Evolutionary conservation across 2,329 filamentous ascomycete genomes (phyloP).

Genomic region (Escovopsis sp.): DNA sequence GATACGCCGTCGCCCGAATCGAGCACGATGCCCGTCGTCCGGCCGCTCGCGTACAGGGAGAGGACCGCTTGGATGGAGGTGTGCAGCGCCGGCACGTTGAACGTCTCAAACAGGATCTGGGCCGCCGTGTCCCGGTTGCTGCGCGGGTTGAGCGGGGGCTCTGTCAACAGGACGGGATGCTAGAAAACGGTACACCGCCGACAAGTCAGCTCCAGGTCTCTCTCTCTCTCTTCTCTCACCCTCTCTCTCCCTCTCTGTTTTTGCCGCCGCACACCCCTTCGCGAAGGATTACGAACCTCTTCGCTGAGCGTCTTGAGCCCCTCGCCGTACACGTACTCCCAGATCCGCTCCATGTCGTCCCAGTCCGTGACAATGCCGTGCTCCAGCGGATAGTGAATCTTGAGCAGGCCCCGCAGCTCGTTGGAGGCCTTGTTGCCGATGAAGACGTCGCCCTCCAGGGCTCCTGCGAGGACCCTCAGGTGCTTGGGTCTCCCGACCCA

Average conservation of each 20-base stretch:
- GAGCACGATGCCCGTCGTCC: slow-evolving; percentile 89
- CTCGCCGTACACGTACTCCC: slow-evolving; percentile 94
- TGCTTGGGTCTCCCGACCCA: slow-evolving; percentile 96
- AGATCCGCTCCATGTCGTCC: slow-evolving; percentile 99
- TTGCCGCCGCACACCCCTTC: not conserved
- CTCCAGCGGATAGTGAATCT: slow-evolving; percentile 90
- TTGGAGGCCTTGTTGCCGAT: slow-evolving; percentile 81
- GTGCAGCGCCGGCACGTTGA: slow-evolving; percentile 93
- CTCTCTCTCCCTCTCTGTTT: slow-evolving; percentile 7
- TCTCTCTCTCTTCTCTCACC: slow-evolving; percentile 23
- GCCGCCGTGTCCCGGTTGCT: slow-evolving; percentile 92
- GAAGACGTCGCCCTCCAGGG: slow-evolving; percentile 90
- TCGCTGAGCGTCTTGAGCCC: slow-evolving; percentile 94
- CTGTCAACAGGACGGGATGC: slow-evolving; percentile 92
- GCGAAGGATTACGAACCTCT: slow-evolving; percentile 43
- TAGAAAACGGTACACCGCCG: slow-evolving; percentile 16
- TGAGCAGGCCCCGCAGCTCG: slow-evolving; percentile 80
- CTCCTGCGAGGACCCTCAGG: slow-evolving; percentile 84
- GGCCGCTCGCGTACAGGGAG: slow-evolving; percentile 86
- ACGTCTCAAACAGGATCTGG: slow-evolving; percentile 96
- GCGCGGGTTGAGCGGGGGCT: slow-evolving; percentile 88
- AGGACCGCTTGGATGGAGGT: slow-evolving; percentile 95
- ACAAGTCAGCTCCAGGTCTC: too few species aligned
- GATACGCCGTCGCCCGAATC: slow-evolving; percentile 94
- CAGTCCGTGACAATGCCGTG: slow-evolving; percentile 98